Evolutionary conservation across 495 filamentous ascomycete species (phyloP).

Genomic region (Xylaria cubensis): DNA sequence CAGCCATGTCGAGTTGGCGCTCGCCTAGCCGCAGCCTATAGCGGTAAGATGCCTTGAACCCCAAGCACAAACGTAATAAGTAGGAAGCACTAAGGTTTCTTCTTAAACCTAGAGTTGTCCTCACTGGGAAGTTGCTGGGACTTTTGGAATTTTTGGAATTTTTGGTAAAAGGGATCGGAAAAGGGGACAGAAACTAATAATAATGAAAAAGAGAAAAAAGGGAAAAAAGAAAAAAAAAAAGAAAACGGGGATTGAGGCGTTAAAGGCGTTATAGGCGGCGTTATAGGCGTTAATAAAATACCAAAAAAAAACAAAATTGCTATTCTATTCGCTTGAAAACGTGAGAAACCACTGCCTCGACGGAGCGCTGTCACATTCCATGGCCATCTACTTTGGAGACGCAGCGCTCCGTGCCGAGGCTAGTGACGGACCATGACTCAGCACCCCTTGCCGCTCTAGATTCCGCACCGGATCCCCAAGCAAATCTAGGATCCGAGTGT

Average conservation of each 20-base stretch:
- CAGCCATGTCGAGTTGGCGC: background rate
- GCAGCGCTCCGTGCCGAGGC: background rate
- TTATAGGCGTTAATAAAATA: conserved; percentile 1
- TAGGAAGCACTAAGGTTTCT: background rate
- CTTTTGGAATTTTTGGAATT: background rate
- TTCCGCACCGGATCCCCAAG: background rate
- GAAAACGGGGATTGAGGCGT: background rate
- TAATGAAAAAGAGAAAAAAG: background rate
- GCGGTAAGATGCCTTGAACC: background rate
- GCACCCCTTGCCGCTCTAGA: background rate
- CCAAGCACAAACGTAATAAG: background rate
- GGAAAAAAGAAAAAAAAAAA: background rate
- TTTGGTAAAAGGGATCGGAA: background rate
- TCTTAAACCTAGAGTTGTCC: background rate
- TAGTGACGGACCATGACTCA: conserved; percentile 6
- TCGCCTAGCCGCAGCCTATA: background rate
- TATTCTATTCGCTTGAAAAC: background rate
- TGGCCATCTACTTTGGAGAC: background rate
- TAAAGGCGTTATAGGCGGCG: background rate
- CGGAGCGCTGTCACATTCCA: background rate
- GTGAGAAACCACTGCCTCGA: background rate
- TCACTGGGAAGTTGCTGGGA: background rate
- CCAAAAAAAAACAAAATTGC: background rate
- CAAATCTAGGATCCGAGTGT: background rate
- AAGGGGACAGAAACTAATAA: too few species aligned